These are phyloP conservation scores for Colletotrichum cuscutae DNA, from an alignment of 2,329 filamentous ascomycete species.

Conservation along the genomic window DNA sequence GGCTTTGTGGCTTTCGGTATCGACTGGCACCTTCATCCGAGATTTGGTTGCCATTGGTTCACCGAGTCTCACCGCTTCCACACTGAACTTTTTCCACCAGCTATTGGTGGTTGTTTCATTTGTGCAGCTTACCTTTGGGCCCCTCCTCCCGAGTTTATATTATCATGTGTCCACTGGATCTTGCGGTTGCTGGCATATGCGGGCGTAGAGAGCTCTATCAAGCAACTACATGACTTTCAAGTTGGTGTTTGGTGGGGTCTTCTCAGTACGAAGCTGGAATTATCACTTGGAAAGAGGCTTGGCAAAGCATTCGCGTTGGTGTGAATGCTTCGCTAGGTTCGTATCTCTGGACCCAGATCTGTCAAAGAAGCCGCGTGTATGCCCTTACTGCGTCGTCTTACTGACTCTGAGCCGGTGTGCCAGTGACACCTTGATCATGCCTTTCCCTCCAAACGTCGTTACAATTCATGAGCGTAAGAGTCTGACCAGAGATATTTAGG, in stretches of 20 bases:
- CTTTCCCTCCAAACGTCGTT: neutral
- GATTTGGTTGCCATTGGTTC: constrained; percentile 24
- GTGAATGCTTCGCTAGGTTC: neutral
- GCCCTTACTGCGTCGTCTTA: constrained; percentile 25
- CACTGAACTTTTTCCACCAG: neutral
- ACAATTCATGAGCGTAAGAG: constrained; percentile 22
- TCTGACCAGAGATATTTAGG: constrained; percentile 36
- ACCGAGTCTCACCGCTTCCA: constrained; percentile 10
- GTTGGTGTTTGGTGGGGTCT: neutral
- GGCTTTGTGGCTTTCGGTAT: constrained; percentile 16
- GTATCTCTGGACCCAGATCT: neutral
- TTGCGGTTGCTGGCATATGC: neutral
- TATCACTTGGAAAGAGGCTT: no score
- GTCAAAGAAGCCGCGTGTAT: constrained; percentile 20
- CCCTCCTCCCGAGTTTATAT: neutral
- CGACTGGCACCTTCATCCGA: neutral
- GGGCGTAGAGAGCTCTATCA: neutral
- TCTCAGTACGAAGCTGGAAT: neutral
- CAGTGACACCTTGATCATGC: constrained; percentile 19
- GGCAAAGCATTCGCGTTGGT: neutral
- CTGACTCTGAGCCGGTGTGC: constrained; percentile 31
- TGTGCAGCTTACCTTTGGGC: constrained; percentile 8
- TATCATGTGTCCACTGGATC: neutral
- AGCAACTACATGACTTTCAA: neutral
- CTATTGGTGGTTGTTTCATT: constrained; percentile 21